These are phyloP conservation scores for Schwanniomyces yamadae DNA, from an alignment of 805 yeast species.

Conservation along the genomic window DNA sequence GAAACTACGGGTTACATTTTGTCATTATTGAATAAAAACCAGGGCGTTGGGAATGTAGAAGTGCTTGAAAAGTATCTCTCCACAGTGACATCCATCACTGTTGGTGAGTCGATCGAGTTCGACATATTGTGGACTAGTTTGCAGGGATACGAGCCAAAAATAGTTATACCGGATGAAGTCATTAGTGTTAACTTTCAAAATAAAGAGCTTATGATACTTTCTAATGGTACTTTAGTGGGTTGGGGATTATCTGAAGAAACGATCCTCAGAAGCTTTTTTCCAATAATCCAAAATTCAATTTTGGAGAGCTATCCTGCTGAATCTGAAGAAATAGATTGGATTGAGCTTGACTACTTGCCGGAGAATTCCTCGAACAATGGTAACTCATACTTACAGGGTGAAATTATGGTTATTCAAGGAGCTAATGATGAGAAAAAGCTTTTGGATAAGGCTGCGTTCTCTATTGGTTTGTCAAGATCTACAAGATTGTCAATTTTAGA, in stretches of 20 bases:
- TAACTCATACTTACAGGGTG: conserved; percentile 55
- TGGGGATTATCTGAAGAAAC: conserved; percentile 74
- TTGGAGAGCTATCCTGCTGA: conserved; percentile 49
- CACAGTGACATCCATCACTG: conserved; percentile 69
- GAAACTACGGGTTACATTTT: conserved; percentile 25
- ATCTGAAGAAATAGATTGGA: conserved; percentile 84
- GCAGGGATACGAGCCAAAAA: conserved; percentile 5
- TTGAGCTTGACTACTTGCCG: conserved; percentile 41
- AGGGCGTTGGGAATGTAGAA: conserved; percentile 17
- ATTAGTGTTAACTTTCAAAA: conserved; percentile 46
- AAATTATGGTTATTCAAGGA: conserved; percentile 66
- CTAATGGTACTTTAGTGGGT: conserved; percentile 77
- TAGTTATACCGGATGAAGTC: conserved; percentile 67
- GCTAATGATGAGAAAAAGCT: conserved; percentile 44
- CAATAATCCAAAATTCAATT: conserved; percentile 49
- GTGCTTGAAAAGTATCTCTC: conserved; percentile 24
- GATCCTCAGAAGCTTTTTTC: conserved; percentile 47
- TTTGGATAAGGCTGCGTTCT: conserved; percentile 82
- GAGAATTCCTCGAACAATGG: conserved; percentile 22
- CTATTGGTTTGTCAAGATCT: conserved; percentile 83
- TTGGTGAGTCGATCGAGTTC: conserved; percentile 71
- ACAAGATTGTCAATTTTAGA: conserved; percentile 84
- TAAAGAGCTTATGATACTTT: conserved; percentile 62
- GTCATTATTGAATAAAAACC: conserved; percentile 22
- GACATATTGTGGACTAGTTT: conserved; percentile 32